A percentile compares a stretch with the other conserved stretches of the same genome.
Conservation (phyloP, 164 flowering plant genomes). For the Paratinospora sagittata region DNA sequence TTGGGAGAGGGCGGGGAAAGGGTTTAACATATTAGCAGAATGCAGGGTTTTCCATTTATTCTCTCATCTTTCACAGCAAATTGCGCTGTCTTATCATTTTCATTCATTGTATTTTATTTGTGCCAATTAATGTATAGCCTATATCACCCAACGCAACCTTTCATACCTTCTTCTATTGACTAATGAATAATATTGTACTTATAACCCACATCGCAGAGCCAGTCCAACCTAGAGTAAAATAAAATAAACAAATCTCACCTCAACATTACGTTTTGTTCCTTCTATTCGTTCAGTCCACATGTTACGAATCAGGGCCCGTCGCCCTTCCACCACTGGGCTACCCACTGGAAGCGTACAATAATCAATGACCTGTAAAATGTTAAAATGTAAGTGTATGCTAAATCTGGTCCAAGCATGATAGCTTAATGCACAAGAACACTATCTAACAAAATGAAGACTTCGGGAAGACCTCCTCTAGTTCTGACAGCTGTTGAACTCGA, state of each 20-base stretch:
- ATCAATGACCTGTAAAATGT: conserved; percentile 69
- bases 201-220: background rate
- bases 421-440: background rate
- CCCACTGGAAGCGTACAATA: conserved; percentile 81
- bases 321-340: conserved; percentile 71
- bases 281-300: conserved; percentile 98
- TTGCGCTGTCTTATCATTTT: no score
- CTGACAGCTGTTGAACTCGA: conserved; percentile 97
- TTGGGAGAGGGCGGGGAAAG: no score
- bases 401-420: background rate
- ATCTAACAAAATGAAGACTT: background rate
- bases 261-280: conserved; percentile 94
- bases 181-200: background rate
- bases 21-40: no score
- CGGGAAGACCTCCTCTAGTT: conserved; percentile 79
- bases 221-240: background rate
- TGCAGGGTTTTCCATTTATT: no score
- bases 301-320: conserved; percentile 77
- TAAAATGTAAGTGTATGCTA: background rate
- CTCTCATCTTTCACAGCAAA: no score
- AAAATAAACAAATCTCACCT: conserved; percentile 37
- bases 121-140: no score
- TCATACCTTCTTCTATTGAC: background rate
- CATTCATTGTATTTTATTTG: no score
- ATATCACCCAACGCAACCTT: no score